These are phyloP conservation scores for Incumbomyces delicatus DNA, from an alignment of 2,329 filamentous ascomycete genomes.

Conservation along the genomic window DNA sequence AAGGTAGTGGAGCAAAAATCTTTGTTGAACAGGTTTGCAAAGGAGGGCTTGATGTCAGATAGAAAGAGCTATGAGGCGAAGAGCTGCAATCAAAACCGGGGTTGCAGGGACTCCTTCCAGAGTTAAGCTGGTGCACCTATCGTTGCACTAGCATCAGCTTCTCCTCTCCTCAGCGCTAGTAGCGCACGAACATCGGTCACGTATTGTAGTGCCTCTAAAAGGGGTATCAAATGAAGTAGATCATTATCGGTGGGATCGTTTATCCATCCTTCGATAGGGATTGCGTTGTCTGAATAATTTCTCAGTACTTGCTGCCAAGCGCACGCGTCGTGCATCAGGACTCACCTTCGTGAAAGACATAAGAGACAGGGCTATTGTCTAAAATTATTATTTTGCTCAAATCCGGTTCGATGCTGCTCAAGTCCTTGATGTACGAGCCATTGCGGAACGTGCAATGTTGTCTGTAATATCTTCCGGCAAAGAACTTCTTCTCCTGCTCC, in stretches of 20 bases:
- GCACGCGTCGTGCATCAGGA: background rate
- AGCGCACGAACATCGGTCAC: constrained; percentile 90
- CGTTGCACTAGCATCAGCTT: constrained; percentile 34
- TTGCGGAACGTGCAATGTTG: constrained; percentile 96
- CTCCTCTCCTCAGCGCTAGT: constrained; percentile 77
- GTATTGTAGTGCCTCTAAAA: constrained; percentile 91
- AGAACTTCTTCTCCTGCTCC: constrained; percentile 93
- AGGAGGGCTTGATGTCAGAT: too few species aligned
- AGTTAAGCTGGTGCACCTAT: constrained; percentile 3
- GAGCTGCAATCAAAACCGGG: background rate
- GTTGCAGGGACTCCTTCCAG: background rate
- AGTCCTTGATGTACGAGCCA: constrained; percentile 94
- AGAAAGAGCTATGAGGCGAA: background rate
- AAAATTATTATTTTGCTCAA: constrained; percentile 97
- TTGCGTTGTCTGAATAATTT: constrained; percentile 70
- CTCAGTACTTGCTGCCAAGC: background rate
- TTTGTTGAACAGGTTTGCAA: too few species aligned
- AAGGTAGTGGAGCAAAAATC: too few species aligned
- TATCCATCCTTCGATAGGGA: constrained; percentile 98
- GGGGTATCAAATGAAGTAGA: constrained; percentile 79
- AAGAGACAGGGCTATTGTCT: constrained; percentile 96
- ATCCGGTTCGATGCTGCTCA: constrained; percentile 92
- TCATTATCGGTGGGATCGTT: constrained; percentile 96
- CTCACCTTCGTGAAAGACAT: constrained; percentile 95
- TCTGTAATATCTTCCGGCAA: constrained; percentile 84